phyloP scores from a whole-genome alignment of 768 basidiomycete species.

The Agrocybe chaxingu region DNA sequence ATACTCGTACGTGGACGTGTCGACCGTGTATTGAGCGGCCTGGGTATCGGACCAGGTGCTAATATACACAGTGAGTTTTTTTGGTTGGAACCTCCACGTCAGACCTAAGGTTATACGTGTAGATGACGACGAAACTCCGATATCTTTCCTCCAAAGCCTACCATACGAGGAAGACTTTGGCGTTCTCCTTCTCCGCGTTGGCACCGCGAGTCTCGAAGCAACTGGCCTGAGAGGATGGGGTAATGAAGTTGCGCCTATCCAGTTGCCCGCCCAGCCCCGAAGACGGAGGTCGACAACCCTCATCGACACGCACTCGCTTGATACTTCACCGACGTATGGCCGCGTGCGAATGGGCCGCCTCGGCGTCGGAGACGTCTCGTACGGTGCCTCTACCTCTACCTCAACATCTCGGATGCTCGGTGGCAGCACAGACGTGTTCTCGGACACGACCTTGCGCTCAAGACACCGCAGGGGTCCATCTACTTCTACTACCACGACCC shows the following conservation, averaged over 20 bases:
- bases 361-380: slow-evolving; percentile 25
- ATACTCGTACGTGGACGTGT: slow-evolving; percentile 59
- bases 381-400: slow-evolving; percentile 11
- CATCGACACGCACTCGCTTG: no score
- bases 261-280: slow-evolving; percentile 8
- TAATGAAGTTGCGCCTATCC: slow-evolving; percentile 66
- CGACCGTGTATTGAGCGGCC: slow-evolving; percentile 57
- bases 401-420: not conserved
- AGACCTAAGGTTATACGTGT: not conserved
- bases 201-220: slow-evolving; percentile 73
- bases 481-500: not conserved
- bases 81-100: not conserved
- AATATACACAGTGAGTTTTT: slow-evolving; percentile 24
- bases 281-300: no score
- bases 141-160: slow-evolving; percentile 29
- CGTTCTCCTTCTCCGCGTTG: slow-evolving; percentile 65
- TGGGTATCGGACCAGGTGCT: slow-evolving; percentile 28
- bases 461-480: not conserved
- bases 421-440: not conserved
- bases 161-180: slow-evolving; percentile 73
- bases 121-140: slow-evolving; percentile 13
- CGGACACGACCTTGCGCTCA: not conserved
- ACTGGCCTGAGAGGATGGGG: slow-evolving; percentile 69
- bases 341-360: slow-evolving; percentile 28
- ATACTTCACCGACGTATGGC: slow-evolving; percentile 16